phyloP scores from a whole-genome alignment of 2,329 filamentous ascomycete species.

The Claviceps pazoutovae region DNA sequence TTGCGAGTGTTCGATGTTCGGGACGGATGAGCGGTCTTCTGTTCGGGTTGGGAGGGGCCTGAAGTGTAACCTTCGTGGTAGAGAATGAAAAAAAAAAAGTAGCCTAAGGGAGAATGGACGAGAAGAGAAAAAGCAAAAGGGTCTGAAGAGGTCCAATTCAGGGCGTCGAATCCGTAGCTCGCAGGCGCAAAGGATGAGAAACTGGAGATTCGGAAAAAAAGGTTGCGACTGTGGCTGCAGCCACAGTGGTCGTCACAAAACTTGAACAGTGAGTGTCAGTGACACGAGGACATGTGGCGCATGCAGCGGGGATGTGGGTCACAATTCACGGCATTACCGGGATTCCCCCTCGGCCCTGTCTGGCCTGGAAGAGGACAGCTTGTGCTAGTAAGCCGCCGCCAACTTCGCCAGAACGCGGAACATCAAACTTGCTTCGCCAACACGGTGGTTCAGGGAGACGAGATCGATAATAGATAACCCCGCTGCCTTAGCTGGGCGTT shows the following conservation, averaged over 20 bases:
- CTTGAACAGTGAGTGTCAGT: too few relatives aligned
- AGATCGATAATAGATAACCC: constrained; percentile 2
- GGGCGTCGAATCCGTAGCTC: neutral
- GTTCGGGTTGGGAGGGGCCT: neutral
- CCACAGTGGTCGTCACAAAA: neutral
- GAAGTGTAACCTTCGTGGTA: too few relatives aligned
- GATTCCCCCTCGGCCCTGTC: constrained; percentile 6
- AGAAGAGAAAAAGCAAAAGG: neutral
- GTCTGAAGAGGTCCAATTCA: too few relatives aligned
- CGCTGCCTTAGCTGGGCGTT: constrained; percentile 5
- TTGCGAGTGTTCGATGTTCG: neutral
- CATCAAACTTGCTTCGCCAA: neutral
- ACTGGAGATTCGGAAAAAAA: neutral
- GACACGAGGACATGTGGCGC: constrained; percentile 2
- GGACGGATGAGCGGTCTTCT: neutral
- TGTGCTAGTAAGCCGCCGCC: constrained; percentile 5
- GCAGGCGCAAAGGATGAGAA: neutral
- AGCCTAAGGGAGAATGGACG: neutral
- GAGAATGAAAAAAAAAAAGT: neutral
- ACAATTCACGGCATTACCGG: constrained; percentile 7
- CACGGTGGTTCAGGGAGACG: neutral
- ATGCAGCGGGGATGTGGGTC: neutral
- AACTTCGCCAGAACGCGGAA: neutral
- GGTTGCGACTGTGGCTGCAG: constrained; percentile 14
- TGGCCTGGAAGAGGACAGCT: constrained; percentile 12